These are phyloP conservation scores for Salvia rosmarinus DNA, from an alignment of 257 asterid genomes.

Conservation along the genomic window DNA sequence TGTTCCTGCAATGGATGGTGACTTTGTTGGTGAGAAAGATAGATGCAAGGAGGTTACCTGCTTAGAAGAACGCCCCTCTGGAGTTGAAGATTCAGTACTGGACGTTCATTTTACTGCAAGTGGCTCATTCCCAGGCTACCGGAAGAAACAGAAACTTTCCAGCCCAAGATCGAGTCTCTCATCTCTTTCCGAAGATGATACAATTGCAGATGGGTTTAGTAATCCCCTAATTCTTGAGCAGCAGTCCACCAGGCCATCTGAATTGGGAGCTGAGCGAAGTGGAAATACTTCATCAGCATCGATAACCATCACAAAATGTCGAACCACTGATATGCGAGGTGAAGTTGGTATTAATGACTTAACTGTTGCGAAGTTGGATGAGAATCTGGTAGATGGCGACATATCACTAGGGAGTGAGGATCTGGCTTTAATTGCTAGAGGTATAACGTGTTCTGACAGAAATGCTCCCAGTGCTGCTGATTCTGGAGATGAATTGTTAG, in stretches of 20 bases:
- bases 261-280: conserved; percentile 41
- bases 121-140: conserved; percentile 35
- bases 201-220: conserved; percentile 37
- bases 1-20: conserved; percentile 43
- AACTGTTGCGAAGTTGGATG: conserved; percentile 33
- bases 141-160: conserved; percentile 50
- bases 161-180: conserved; percentile 40
- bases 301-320: conserved; percentile 30
- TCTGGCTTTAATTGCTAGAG: conserved; percentile 30
- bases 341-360: conserved; percentile 32
- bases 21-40: conserved; percentile 36
- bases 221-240: conserved; percentile 41
- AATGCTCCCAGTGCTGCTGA: conserved; percentile 36
- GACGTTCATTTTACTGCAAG: conserved; percentile 38
- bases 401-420: conserved; percentile 35
- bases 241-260: conserved; percentile 36
- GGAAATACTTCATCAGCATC: conserved; percentile 40
- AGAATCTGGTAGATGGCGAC: conserved; percentile 35
- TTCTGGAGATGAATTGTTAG: conserved; percentile 45
- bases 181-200: conserved; percentile 41
- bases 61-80: conserved; percentile 37
- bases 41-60: conserved; percentile 34
- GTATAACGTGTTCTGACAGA: conserved; percentile 37
- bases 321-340: conserved; percentile 28
- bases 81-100: conserved; percentile 33